Conservation (phyloP, 2,329 filamentous ascomycete genomes). For the Apiospora koreana region DNA sequence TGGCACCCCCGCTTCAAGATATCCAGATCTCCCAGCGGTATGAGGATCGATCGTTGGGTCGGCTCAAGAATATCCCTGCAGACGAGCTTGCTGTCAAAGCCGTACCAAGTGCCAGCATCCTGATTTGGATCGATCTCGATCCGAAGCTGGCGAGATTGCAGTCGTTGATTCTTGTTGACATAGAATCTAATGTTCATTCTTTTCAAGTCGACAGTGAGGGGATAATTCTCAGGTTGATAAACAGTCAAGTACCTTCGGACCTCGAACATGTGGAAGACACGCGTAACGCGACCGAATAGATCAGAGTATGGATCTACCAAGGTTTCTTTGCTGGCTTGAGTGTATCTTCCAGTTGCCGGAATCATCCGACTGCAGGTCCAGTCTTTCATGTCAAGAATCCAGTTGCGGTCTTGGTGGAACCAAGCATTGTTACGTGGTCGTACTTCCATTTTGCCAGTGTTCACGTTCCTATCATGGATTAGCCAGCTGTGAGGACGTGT, state of each 20-base stretch:
- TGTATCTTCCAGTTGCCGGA: neutral
- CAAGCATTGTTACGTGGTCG: constrained; percentile 32
- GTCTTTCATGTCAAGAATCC: constrained; percentile 33
- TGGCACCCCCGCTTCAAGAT: constrained; percentile 40
- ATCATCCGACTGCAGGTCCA: constrained; percentile 21
- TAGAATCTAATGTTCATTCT: constrained; percentile 54
- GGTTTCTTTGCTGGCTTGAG: constrained; percentile 14
- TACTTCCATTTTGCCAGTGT: constrained; percentile 49
- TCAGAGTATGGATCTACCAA: constrained; percentile 52
- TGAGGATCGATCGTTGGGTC: constrained; percentile 50
- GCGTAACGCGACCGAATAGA: constrained; percentile 38
- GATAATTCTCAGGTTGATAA: constrained; percentile 39
- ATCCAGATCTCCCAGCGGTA: constrained; percentile 45
- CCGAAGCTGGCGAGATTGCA: constrained; percentile 51
- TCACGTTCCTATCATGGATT: constrained; percentile 17
- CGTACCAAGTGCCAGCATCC: constrained; percentile 57
- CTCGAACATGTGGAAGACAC: constrained; percentile 54
- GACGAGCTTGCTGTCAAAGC: constrained; percentile 59
- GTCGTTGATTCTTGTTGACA: constrained; percentile 42
- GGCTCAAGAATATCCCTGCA: constrained; percentile 45
- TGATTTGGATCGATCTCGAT: constrained; percentile 58
- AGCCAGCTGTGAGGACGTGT: neutral
- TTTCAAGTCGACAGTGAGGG: constrained; percentile 49
- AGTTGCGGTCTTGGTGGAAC: constrained; percentile 26
- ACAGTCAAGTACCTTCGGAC: constrained; percentile 41